phyloP scores from a whole-genome alignment of 176 grass and related monocot genomes.

The Cenchrus americanus region DNA sequence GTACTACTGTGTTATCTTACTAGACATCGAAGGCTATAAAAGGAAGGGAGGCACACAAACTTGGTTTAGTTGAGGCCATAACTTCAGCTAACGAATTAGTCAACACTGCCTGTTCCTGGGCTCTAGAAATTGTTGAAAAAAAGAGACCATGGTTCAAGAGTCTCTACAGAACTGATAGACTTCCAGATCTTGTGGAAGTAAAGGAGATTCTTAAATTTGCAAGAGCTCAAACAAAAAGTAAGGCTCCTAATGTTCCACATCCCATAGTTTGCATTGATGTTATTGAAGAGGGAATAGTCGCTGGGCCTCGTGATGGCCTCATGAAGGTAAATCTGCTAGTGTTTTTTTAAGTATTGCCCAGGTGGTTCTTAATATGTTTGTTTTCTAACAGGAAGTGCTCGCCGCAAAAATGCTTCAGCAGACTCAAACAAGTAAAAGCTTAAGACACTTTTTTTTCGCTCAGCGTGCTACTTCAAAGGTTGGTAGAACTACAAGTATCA shows the following conservation, averaged over 20 bases:
- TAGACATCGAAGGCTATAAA: slow-evolving; percentile 84
- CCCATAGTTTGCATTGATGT: slow-evolving; percentile 79
- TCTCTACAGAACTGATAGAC: slow-evolving; percentile 72
- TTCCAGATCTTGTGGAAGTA: slow-evolving; percentile 55
- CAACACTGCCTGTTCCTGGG: slow-evolving; percentile 61
- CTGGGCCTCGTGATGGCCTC: slow-evolving; percentile 69
- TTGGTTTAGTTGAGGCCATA: slow-evolving; percentile 72
- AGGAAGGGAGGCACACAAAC: slow-evolving; percentile 65
- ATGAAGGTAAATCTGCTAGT: slow-evolving; percentile 63
- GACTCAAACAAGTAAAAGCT: slow-evolving; percentile 80
- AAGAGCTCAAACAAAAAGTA: slow-evolving; percentile 64
- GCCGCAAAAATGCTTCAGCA: slow-evolving; percentile 56
- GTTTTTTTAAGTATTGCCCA: slow-evolving; percentile 16
- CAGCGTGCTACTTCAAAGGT: slow-evolving; percentile 96
- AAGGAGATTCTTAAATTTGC: slow-evolving; percentile 66
- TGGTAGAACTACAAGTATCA: slow-evolving; percentile 21
- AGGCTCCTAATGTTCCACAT: slow-evolving; percentile 60
- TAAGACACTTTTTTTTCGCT: slow-evolving; percentile 78
- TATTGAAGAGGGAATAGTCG: slow-evolving; percentile 83
- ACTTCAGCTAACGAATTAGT: slow-evolving; percentile 67
- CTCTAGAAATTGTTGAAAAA: slow-evolving; percentile 69
- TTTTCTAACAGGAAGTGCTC: slow-evolving; percentile 61
- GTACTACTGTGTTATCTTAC: slow-evolving; percentile 31
- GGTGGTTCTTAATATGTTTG: slow-evolving; percentile 9
- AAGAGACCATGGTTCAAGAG: slow-evolving; percentile 79